Percentiles rank a stretch among this genome's conserved stretches.
These are phyloP conservation scores for Ceratocystis lukuohia DNA, from an alignment of 2,329 filamentous ascomycete genomes.

Conservation along the genomic window DNA sequence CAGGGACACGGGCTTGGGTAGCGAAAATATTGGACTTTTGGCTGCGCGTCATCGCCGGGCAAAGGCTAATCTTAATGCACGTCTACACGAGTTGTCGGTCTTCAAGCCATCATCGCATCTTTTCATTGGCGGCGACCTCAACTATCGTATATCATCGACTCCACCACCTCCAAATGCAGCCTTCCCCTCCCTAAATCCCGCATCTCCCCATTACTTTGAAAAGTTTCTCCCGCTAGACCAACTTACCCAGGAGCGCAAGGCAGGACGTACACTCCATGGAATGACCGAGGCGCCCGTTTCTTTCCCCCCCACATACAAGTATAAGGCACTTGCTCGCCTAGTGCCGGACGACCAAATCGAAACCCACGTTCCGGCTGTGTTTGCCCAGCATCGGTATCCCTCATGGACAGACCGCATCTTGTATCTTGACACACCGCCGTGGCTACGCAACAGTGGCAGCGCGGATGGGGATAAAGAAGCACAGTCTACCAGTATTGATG, in stretches of 20 bases:
- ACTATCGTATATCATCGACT: constrained; percentile 71
- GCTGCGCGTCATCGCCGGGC: constrained; percentile 28
- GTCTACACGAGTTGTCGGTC: constrained; percentile 44
- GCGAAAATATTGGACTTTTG: constrained; percentile 24
- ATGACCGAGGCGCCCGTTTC: constrained; percentile 58
- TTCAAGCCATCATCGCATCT: constrained; percentile 65
- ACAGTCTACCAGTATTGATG: constrained; percentile 28
- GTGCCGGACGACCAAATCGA: constrained; percentile 23
- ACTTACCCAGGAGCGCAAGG: constrained; percentile 55
- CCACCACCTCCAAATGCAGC: constrained; percentile 47
- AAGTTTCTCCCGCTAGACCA: constrained; percentile 65
- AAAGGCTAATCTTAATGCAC: constrained; percentile 29
- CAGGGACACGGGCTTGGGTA: constrained; percentile 17
- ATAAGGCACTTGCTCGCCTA: constrained; percentile 36
- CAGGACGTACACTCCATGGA: constrained; percentile 62
- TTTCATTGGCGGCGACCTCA: constrained; percentile 83
- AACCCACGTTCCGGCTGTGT: constrained; percentile 46
- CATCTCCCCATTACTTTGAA: constrained; percentile 48
- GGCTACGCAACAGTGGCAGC: constrained; percentile 29
- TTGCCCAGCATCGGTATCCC: constrained; percentile 73
- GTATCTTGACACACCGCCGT: constrained; percentile 51
- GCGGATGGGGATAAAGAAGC: constrained; percentile 10
- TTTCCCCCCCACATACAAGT: constrained; percentile 95
- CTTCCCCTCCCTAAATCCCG: constrained; percentile 47
- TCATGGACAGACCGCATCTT: constrained; percentile 89